These are phyloP conservation scores for Bolboschoenoplectus hybrid DNA, from an alignment of 202 grass and related monocot genomes.

Conservation along the genomic window DNA sequence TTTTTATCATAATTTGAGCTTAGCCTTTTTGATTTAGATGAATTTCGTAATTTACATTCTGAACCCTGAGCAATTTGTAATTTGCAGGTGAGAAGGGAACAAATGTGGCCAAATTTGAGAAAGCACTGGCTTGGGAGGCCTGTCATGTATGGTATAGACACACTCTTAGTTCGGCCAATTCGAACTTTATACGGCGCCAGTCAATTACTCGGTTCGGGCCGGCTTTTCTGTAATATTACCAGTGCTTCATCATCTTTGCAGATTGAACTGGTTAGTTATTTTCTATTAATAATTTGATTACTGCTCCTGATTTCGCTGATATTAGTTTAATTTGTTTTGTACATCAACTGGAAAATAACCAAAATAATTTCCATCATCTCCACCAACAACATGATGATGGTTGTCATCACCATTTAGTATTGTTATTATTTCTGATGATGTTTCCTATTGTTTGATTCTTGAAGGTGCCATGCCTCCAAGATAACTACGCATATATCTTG, in stretches of 20 bases:
- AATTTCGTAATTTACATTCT: conserved; percentile 20
- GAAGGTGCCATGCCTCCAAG: conserved; percentile 96
- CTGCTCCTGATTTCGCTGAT: neutral
- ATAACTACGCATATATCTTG: conserved; percentile 97
- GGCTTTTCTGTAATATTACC: conserved; percentile 78
- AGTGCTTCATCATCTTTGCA: conserved; percentile 76
- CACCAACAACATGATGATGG: neutral
- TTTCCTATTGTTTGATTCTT: conserved; percentile 39
- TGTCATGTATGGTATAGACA: conserved; percentile 70
- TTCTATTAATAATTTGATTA: neutral
- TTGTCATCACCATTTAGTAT: neutral
- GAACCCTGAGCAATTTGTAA: neutral
- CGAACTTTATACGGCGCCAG: conserved; percentile 83
- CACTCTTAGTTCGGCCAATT: conserved; percentile 68
- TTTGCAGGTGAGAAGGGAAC: conserved; percentile 70
- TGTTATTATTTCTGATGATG: conserved; percentile 8
- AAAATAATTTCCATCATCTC: neutral
- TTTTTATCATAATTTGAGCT: conserved; percentile 14
- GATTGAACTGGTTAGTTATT: conserved; percentile 78
- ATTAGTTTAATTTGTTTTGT: neutral
- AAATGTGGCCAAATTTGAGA: conserved; percentile 67
- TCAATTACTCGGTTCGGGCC: conserved; percentile 61
- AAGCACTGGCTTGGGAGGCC: conserved; percentile 83
- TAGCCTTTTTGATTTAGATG: conserved; percentile 10
- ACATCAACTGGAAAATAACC: conserved; percentile 11